Evolutionary conservation across 192 early-diverging fungal species (phyloP), one percentile per base, ranked within the genome.

Genomic region (Linnemannia elongata): DNA sequence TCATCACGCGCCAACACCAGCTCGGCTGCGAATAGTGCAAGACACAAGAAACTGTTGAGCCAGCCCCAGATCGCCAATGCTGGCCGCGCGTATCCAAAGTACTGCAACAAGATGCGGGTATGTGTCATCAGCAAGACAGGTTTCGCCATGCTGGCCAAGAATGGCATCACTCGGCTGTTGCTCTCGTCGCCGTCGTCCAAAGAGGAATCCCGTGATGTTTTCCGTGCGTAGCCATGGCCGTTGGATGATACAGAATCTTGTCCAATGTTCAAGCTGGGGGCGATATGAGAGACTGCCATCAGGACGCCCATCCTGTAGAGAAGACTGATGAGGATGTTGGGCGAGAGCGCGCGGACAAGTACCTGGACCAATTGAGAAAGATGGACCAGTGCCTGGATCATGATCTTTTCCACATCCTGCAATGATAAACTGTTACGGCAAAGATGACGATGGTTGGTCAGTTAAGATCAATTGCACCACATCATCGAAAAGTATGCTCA

Each of bases 51-150:
- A 45, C 77, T 79, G 42, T 85, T 85, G 49, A 85, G 45, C 83
- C 83, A 85, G 7, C 83, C 83, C 83, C 83, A 85, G 38, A 85
- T 79, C 42, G 83, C 83, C 39, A 85, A 30, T 7, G 83, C 74
- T 33, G 83, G 83, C 33, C 72, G 79, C 41, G 80, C 35, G 44
- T 85, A 85, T 27, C 83, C 83, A 74, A 85, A 85, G 45, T 85
- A 75, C 20, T 85, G 83, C 39, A 85, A 27, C n/a, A 85, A 57
- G 22, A 85, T 75, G 4, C 83, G 74, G 6, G 83, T 85, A 57
- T 85, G 78, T n/a, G 83, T 85, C 83, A 85, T 85, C 54, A 85
- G 45, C n/a, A 85, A 38, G 7, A 85, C 83, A 27, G 83, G 83
- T 45, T 85, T 85, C 10, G 83, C 83, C 69, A 85, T 69, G 74